phyloP scores from a whole-genome alignment of 2,329 filamentous ascomycete species.

The Phaeomoniella chlamydospora region DNA sequence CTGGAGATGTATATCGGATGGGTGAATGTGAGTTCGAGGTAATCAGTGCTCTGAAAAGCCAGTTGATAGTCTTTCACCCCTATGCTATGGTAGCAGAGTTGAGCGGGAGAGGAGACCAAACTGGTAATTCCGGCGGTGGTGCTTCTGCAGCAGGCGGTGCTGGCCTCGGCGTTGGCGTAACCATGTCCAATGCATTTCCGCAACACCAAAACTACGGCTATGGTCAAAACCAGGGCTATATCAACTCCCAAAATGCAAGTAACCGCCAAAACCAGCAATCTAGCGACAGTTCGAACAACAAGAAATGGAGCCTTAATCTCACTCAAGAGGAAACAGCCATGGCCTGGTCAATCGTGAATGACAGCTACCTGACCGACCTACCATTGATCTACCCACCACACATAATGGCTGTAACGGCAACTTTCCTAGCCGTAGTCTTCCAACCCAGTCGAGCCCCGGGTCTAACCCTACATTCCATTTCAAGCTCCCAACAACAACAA shows the following conservation, averaged over 20 bases:
- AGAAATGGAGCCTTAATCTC: constrained; percentile 46
- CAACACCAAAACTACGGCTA: background rate
- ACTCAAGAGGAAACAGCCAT: constrained; percentile 65
- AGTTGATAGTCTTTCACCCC: constrained; percentile 80
- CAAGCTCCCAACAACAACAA: constrained; percentile 1
- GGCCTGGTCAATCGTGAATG: constrained; percentile 75
- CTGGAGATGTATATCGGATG: constrained; percentile 65
- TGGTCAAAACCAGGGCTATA: background rate
- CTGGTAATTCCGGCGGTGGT: background rate
- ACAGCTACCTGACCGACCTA: constrained; percentile 86
- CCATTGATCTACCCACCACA: constrained; percentile 77
- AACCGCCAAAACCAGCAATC: background rate
- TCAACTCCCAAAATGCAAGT: background rate
- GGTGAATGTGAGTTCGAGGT: constrained; percentile 90
- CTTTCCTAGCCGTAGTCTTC: constrained; percentile 71
- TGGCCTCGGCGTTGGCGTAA: background rate
- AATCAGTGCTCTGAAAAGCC: constrained; percentile 80
- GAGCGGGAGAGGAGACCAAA: constrained; percentile 23
- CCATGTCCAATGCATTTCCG: background rate
- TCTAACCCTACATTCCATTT: constrained; percentile 1
- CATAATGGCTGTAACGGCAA: constrained; percentile 71
- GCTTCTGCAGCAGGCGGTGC: background rate
- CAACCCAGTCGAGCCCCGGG: constrained; percentile 38
- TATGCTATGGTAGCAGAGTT: constrained; percentile 68
- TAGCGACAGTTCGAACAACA: constrained; percentile 4